These are phyloP conservation scores for Cyclospora cayetanensis DNA, from an alignment of 169 alveolate genomes.

Conservation along the genomic window DNA sequence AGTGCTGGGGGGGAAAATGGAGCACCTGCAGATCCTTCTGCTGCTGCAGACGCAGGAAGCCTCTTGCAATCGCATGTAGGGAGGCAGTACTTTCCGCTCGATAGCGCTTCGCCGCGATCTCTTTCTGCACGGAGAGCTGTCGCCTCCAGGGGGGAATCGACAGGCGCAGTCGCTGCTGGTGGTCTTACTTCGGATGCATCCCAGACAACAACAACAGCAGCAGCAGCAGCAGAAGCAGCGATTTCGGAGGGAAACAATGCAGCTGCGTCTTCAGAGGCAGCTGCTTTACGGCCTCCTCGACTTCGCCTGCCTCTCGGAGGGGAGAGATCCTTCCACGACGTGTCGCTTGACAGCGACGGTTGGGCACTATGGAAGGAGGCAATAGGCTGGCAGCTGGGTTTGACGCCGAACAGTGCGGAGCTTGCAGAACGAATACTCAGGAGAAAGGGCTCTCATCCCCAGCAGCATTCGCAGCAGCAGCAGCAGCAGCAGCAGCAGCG, in stretches of 20 bases:
- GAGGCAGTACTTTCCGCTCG: too few species aligned
- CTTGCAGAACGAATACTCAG: background rate
- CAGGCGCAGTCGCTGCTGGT: too few species aligned
- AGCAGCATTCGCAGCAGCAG: background rate
- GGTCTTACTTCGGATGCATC: too few species aligned
- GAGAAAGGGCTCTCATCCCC: background rate
- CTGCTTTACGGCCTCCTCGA: too few species aligned
- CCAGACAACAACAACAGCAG: too few species aligned
- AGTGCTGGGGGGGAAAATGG: too few species aligned
- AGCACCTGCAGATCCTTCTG: too few species aligned
- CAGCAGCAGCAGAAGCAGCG: background rate
- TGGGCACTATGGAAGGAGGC: background rate
- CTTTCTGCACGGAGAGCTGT: too few species aligned
- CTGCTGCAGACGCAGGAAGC: too few species aligned
- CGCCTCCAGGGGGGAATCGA: too few species aligned
- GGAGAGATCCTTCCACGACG: background rate
- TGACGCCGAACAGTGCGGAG: slow-evolving; percentile 21
- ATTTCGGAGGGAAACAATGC: background rate
- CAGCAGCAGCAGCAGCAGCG: background rate
- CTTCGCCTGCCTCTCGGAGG: background rate
- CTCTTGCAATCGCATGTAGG: too few species aligned
- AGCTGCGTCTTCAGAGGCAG: background rate
- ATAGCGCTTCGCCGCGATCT: too few species aligned
- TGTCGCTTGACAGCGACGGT: background rate
- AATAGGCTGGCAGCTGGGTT: slow-evolving; percentile 22